Evolutionary conservation across 306 rosid genomes (phyloP), one percentile per base, ranked within the genome.

Genomic region (Rosa lucieae): DNA sequence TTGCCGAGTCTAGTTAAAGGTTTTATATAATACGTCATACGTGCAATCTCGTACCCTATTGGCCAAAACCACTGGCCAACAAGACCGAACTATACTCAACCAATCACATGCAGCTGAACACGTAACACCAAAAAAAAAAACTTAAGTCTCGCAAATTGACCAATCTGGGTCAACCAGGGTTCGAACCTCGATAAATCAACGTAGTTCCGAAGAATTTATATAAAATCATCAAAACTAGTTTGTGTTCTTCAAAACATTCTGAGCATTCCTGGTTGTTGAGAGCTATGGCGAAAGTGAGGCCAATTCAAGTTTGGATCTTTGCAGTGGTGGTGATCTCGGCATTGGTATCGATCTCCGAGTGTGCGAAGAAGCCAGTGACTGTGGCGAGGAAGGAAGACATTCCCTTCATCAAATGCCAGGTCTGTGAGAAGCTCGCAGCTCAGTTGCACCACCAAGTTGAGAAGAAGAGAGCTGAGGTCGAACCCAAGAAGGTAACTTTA

Each of bases 371-470:
- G 78, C 88, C 90, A 1, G 85, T 20, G 53, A 83, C 68, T n/a
- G 65, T 70, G 13, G 98, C 96, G 48, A 89, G 99, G 78, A 95
- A 85, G 76, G 99, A 92, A 67, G 98, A 95, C 58, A 73, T 92
- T 76, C 97, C 97, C 0, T 92, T 82, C 78, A 92, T 95, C 74
- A 89, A 86, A 85, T 95, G 98, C 66, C 99, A 95, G 75, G 99
- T 92, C 6, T 95, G 99, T 82, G 92, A 92, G 84, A 89, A 82
- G 84, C 94, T 95, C 37, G 97, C 92, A n/a, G 88, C 89, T 53
- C 89, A 92, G 73, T 78, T 95, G 79, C 67, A 87, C 84, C 86
- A 81, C 14, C 98, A 86, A 72, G 97, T 92, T 80, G 83, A 89
- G 76, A 89, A 89, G 73, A 89, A 91, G 84, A 83, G 80, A 86